These are phyloP conservation scores for Phaeodactylum tricornutum DNA, from an alignment of 108 stramenopile genomes.

Conservation along the genomic window DNA sequence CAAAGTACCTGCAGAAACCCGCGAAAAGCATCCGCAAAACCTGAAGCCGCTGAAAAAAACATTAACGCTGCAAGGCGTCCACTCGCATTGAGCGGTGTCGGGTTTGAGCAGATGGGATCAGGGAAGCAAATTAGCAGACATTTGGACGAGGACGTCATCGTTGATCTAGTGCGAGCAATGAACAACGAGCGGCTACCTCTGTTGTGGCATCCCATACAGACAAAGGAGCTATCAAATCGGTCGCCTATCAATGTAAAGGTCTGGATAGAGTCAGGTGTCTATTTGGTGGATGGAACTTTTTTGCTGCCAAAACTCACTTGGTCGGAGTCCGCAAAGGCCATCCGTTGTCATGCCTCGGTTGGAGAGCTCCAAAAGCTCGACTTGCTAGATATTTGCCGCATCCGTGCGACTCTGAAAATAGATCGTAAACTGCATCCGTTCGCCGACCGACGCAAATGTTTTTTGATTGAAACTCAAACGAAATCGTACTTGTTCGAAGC, in stretches of 20 bases:
- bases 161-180: constrained; percentile 11
- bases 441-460: constrained; percentile 17
- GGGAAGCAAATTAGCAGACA: constrained; percentile 3
- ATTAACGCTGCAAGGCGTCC: too few species aligned
- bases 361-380: constrained; percentile 18
- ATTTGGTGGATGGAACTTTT: constrained; percentile 34
- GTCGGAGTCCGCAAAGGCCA: constrained; percentile 9
- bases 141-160: constrained; percentile 1
- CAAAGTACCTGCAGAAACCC: constrained; percentile 11
- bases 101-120: not conserved
- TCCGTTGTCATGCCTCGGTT: not conserved
- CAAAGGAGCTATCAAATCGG: not conserved
- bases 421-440: constrained; percentile 32
- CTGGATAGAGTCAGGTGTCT: constrained; percentile 44
- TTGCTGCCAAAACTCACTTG: constrained; percentile 42
- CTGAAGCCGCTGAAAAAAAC: too few species aligned
- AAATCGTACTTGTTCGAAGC: constrained; percentile 34
- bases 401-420: constrained; percentile 24
- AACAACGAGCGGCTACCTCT: constrained; percentile 29
- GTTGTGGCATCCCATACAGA: constrained; percentile 37
- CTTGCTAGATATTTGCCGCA: constrained; percentile 40
- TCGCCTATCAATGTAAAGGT: constrained; percentile 27
- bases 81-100: not conserved
- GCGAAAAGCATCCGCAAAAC: constrained; percentile 1
- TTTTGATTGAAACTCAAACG: constrained; percentile 33